Evolutionary conservation across 2,329 filamentous ascomycete genomes (phyloP).

Genomic region (Epichloe brachyelytri): DNA sequence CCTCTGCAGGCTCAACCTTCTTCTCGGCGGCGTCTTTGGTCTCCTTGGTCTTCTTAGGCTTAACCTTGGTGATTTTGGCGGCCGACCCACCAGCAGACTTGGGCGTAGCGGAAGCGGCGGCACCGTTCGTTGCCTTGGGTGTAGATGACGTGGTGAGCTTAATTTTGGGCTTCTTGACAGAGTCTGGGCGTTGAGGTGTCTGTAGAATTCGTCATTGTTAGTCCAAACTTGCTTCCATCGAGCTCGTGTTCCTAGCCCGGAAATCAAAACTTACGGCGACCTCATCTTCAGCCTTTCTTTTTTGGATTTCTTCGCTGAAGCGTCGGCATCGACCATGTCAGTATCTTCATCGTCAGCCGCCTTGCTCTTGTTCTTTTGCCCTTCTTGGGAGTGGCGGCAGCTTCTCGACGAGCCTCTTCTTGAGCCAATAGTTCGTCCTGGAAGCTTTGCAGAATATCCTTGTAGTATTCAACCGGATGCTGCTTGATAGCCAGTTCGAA

Average conservation of each 20-base stretch:
- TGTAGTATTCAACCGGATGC: constrained; percentile 70
- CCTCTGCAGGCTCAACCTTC: constrained; percentile 42
- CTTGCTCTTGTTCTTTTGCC: constrained; percentile 35
- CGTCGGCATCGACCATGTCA: constrained; percentile 50
- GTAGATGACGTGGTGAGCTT: constrained; percentile 52
- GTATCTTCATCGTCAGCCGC: constrained; percentile 43
- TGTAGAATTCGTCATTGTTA: constrained; percentile 14
- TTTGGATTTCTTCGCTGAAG: constrained; percentile 47
- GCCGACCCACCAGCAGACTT: constrained; percentile 45
- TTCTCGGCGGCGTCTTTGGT: constrained; percentile 43
- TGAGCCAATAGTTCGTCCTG: constrained; percentile 52
- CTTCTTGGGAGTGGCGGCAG: constrained; percentile 28
- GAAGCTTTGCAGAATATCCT: constrained; percentile 60
- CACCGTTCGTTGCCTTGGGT: constrained; percentile 56
- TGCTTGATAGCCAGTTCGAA: constrained; percentile 69
- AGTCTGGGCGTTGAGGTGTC: constrained; percentile 46
- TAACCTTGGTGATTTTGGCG: constrained; percentile 40
- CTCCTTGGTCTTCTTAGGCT: constrained; percentile 46
- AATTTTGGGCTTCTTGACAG: constrained; percentile 56
- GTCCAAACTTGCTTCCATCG: neutral
- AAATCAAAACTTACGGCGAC: constrained; percentile 30
- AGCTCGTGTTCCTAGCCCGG: neutral
- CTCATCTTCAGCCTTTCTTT: constrained; percentile 82
- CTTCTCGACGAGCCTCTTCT: constrained; percentile 30
- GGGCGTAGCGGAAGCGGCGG: constrained; percentile 18